Conservation (phyloP, 2,329 filamentous ascomycete genomes). For the Drechslerella stenobrocha region DNA sequence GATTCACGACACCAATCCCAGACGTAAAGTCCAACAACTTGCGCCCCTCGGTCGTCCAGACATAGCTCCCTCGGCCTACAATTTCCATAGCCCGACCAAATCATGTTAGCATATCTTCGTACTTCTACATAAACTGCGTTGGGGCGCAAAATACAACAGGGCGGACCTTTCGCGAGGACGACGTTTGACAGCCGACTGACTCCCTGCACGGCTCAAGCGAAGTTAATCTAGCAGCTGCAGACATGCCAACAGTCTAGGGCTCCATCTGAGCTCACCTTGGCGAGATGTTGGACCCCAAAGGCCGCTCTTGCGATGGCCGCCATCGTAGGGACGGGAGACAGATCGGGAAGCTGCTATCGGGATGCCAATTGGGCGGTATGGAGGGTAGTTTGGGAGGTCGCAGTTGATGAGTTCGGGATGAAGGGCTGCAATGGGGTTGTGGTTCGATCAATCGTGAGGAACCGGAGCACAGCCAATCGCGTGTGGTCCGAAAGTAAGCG, state of each 20-base stretch:
- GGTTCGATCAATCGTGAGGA: too few relatives aligned
- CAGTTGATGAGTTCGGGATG: not conserved
- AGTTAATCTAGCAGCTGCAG: constrained; percentile 26
- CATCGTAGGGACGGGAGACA: constrained; percentile 8
- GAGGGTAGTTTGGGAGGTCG: not conserved
- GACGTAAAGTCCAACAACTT: constrained; percentile 41
- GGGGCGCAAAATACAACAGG: constrained; percentile 28
- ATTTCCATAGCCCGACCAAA: not conserved
- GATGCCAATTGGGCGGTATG: not conserved
- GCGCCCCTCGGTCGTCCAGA: constrained; percentile 44
- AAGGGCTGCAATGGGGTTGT: not conserved
- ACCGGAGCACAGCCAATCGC: not conserved
- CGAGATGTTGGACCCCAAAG: constrained; percentile 42
- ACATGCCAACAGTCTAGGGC: not conserved
- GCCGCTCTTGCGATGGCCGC: constrained; percentile 34
- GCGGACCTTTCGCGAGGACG: constrained; percentile 28
- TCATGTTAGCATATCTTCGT: not conserved
- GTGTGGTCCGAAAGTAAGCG: constrained; percentile 4
- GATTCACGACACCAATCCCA: constrained; percentile 37
- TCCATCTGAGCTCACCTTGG: constrained; percentile 24
- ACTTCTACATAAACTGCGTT: constrained; percentile 17
- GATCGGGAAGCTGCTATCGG: not conserved
- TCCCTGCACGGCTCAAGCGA: constrained; percentile 26
- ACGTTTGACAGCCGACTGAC: constrained; percentile 42
- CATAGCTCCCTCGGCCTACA: constrained; percentile 34